Conservation (phyloP, 2,329 filamentous ascomycete genomes). For the Chaetomiaceae sp. region DNA sequence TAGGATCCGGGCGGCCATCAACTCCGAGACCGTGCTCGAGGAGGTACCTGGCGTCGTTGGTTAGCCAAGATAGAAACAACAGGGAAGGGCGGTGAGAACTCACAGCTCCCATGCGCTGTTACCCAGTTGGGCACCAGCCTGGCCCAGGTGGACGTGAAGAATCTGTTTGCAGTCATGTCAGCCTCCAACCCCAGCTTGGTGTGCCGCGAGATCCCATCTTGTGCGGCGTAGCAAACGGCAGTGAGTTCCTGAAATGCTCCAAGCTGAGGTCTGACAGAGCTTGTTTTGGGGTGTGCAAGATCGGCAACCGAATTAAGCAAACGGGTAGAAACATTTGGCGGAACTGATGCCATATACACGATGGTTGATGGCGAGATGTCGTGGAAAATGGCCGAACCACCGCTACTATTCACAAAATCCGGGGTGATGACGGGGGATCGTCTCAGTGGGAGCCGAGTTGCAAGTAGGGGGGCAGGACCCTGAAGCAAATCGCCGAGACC, state of each 20-base stretch:
- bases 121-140: constrained; percentile 70
- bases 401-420: background rate
- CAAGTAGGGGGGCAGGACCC: constrained; percentile 9
- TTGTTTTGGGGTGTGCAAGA: background rate
- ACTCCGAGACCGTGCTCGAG: constrained; percentile 66
- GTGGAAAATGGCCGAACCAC: background rate
- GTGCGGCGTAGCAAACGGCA: background rate
- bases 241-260: background rate
- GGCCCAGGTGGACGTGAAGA: constrained; percentile 60
- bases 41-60: constrained; percentile 52
- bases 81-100: constrained; percentile 38
- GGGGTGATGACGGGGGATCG: background rate
- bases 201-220: background rate
- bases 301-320: background rate
- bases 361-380: background rate
- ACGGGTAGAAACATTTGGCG: background rate
- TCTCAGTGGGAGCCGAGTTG: background rate
- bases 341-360: background rate
- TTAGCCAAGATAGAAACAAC: constrained; percentile 6
- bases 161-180: constrained; percentile 39
- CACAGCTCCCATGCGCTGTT: constrained; percentile 74
- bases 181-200: constrained; percentile 4
- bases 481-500: constrained; percentile 17
- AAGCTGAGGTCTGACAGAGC: background rate
- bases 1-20: constrained; percentile 61